These are phyloP conservation scores for Holtermanniella nyarrowii DNA, from an alignment of 768 basidiomycete genomes.

Conservation along the genomic window DNA sequence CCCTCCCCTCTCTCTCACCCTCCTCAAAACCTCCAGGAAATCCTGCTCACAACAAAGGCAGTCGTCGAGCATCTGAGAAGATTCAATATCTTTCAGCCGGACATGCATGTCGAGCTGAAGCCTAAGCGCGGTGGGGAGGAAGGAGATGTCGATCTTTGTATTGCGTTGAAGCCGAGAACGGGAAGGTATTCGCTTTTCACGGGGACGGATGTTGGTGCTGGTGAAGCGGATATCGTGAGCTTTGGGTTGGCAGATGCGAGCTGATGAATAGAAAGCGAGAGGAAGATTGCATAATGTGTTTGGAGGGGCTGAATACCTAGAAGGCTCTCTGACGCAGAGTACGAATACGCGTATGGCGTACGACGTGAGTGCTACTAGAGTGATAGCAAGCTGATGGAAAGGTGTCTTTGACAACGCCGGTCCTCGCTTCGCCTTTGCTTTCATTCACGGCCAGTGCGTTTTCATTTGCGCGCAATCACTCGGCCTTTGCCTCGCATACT, in stretches of 20 bases:
- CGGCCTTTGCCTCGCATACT: constrained; percentile 52
- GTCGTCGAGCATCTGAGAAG: constrained; percentile 58
- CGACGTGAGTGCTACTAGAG: constrained; percentile 50
- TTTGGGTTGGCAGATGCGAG: neutral
- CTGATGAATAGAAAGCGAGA: constrained; percentile 53
- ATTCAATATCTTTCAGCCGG: constrained; percentile 63
- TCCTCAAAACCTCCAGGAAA: constrained; percentile 50
- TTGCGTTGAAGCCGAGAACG: constrained; percentile 55
- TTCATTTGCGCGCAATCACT: constrained; percentile 68
- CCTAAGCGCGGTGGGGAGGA: constrained; percentile 29
- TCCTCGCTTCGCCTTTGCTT: constrained; percentile 50
- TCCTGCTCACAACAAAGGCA: constrained; percentile 58
- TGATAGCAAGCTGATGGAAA: constrained; percentile 7
- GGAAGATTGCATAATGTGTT: constrained; percentile 77
- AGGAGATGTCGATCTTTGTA: constrained; percentile 36
- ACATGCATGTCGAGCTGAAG: constrained; percentile 68
- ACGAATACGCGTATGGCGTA: constrained; percentile 80
- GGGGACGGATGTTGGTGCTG: constrained; percentile 83
- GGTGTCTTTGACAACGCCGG: constrained; percentile 41
- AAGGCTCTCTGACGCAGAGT: constrained; percentile 70
- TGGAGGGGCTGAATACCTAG: constrained; percentile 80
- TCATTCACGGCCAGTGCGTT: constrained; percentile 62
- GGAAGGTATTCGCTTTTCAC: constrained; percentile 68
- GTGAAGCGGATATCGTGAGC: constrained; percentile 84
- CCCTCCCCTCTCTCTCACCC: constrained; percentile 36